These are phyloP conservation scores for Plasmodium falciparum DNA, from an alignment of 169 alveolate genomes.

Conservation along the genomic window DNA sequence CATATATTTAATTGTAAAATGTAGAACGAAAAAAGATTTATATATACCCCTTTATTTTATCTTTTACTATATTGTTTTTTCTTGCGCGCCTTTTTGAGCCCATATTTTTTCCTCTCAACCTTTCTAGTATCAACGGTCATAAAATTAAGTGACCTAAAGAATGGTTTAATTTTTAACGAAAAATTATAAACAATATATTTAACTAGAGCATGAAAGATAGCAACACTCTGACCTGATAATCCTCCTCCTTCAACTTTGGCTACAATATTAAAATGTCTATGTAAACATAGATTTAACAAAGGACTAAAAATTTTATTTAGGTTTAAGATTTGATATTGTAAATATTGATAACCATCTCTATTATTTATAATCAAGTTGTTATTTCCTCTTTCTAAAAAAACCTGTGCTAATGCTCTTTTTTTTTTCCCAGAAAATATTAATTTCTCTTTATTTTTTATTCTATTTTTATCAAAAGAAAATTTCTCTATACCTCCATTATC, in stretches of 20 bases:
- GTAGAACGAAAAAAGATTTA: neutral
- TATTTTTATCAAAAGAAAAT: slow-evolving; percentile 48
- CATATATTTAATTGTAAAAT: neutral
- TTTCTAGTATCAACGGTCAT: slow-evolving; percentile 72
- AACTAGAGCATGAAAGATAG: slow-evolving; percentile 84
- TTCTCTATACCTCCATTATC: slow-evolving; percentile 63
- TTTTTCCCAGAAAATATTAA: slow-evolving; percentile 53
- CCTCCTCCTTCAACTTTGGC: slow-evolving; percentile 86
- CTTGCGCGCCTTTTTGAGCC: slow-evolving; percentile 21
- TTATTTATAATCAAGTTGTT: slow-evolving; percentile 84
- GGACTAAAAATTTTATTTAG: slow-evolving; percentile 84
- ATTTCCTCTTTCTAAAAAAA: slow-evolving; percentile 86
- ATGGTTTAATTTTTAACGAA: slow-evolving; percentile 81
- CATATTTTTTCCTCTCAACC: slow-evolving; percentile 46
- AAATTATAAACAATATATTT: slow-evolving; percentile 79
- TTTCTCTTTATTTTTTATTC: slow-evolving; percentile 59
- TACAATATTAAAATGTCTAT: slow-evolving; percentile 82
- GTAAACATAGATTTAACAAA: slow-evolving; percentile 70
- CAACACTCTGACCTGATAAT: slow-evolving; percentile 84
- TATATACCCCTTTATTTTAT: neutral
- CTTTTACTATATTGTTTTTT: slow-evolving; percentile 28
- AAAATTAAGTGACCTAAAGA: slow-evolving; percentile 51
- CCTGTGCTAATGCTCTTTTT: slow-evolving; percentile 79
- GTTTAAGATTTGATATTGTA: slow-evolving; percentile 79
- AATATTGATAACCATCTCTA: slow-evolving; percentile 87